Base-by-base conservation (phyloP, 805 yeast genomes). In the Candida xiaguanensis region DNA sequence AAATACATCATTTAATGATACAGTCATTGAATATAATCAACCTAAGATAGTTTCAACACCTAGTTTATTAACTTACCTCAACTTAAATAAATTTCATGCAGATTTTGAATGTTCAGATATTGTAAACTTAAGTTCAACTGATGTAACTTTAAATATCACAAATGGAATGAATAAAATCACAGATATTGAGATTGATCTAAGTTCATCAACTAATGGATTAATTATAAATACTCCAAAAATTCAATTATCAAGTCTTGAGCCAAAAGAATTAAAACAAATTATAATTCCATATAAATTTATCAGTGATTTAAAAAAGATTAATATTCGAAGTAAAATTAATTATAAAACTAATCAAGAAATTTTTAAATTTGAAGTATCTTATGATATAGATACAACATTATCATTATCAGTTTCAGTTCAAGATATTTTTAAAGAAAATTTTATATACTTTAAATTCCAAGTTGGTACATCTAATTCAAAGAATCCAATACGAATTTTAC, bases 361-460 rank as follows among this genome's bases (percentile, higher is more conserved):
- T 5, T 56, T 49, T 46, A 39, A 50, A 36, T 54, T 59, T 45
- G 8, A 34, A 26, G 37, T 64, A 8, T 53, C 52, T 14, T 51
- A 60, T 4, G 63, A 61, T 28, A 52, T 83, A 5, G 81, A 82
- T 43, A 74, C 80, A 5, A 59, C 75, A 1, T 63, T 86, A 27
- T 67, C 75, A 4, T 62, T 85, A 6, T 81, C 88, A 0, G 93
- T 85, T 1, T 79, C 87, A 2, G 95, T 85, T 2, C 91, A 85
- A 50, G 95, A 87, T 55, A 78, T 81, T 8, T 85, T 85, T 64
- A 75, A 78, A 46, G 56, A 74, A 2, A 56, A 72, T 13, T 61
- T 67, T 20, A 60, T 86, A 1, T 81, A 75, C 46, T 78, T 88
- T 4, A 82, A 80, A 48, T 87, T 84, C 53, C 76, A 82, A 11